phyloP scores from a whole-genome alignment of 164 flowering plant genomes.

The Tetracentron sinense region DNA sequence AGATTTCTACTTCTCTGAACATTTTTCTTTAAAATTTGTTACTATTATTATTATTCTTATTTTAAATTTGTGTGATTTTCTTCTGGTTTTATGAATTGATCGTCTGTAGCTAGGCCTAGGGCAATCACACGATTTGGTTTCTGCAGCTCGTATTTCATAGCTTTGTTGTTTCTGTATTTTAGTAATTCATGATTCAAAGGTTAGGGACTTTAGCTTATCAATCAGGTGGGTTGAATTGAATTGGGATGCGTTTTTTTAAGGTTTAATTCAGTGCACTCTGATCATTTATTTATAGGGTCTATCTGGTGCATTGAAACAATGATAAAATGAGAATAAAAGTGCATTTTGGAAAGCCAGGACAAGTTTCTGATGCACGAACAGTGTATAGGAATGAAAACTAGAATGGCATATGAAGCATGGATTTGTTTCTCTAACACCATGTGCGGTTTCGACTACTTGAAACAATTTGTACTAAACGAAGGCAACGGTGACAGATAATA shows the following conservation, averaged over 20 bases:
- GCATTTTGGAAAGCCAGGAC: not conserved
- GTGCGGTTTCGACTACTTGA: not conserved
- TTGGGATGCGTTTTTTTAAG: too few relatives aligned
- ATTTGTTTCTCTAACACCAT: not conserved
- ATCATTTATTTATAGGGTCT: not conserved
- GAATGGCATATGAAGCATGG: not conserved
- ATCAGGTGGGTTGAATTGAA: too few relatives aligned
- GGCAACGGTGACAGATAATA: too few relatives aligned
- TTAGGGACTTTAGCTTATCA: too few relatives aligned
- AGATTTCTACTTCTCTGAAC: too few relatives aligned
- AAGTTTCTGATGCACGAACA: too few relatives aligned
- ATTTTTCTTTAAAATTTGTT: too few relatives aligned
- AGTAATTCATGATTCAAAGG: not conserved
- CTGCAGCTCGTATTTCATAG: not conserved
- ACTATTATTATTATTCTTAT: too few relatives aligned
- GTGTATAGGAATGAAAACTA: not conserved
- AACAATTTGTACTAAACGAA: not conserved
- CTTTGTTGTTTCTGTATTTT: too few relatives aligned
- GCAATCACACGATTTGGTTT: not conserved
- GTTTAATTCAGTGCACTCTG: too few relatives aligned
- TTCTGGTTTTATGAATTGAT: not conserved
- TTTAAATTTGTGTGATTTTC: too few relatives aligned
- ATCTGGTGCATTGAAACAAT: not conserved
- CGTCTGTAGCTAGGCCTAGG: not conserved
- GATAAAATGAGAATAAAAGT: not conserved